phyloP scores from a whole-genome alignment of 2,329 filamentous ascomycete species.

The Ceratocystis albifundus region DNA sequence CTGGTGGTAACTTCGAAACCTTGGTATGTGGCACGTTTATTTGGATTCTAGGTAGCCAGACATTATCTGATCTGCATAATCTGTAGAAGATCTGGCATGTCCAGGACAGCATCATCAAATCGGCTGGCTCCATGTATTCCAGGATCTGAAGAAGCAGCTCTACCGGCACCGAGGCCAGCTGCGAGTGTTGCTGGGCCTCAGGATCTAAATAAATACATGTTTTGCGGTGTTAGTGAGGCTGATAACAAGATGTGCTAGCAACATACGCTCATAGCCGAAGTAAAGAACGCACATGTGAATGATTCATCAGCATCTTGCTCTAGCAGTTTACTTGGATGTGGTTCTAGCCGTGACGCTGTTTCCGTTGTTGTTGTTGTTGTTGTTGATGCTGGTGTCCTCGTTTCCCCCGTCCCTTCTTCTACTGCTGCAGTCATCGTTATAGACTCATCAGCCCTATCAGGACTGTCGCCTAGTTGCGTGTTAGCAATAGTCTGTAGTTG shows the following conservation, averaged over 20 bases:
- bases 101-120: conserved; percentile 48
- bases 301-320: neutral
- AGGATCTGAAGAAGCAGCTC: conserved; percentile 69
- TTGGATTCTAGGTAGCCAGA: conserved; percentile 64
- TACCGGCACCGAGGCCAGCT: conserved; percentile 49
- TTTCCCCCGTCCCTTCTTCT: no score
- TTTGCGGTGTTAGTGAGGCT: neutral
- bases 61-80: conserved; percentile 52
- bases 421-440: no score
- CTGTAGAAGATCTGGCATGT: conserved; percentile 51
- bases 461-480: neutral
- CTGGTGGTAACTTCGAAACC: conserved; percentile 37
- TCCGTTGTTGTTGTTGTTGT: neutral
- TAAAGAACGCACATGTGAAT: neutral
- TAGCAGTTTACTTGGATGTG: no score
- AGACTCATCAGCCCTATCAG: no score
- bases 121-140: conserved; percentile 49
- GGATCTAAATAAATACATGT: neutral
- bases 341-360: neutral
- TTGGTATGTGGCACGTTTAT: conserved; percentile 48
- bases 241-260: neutral
- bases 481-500: conserved; percentile 2
- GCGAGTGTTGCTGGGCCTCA: neutral
- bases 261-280: neutral
- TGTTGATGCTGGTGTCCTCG: no score